phyloP scores from a whole-genome alignment of 2,329 filamentous ascomycete genomes.

The Neonectria faginata region DNA sequence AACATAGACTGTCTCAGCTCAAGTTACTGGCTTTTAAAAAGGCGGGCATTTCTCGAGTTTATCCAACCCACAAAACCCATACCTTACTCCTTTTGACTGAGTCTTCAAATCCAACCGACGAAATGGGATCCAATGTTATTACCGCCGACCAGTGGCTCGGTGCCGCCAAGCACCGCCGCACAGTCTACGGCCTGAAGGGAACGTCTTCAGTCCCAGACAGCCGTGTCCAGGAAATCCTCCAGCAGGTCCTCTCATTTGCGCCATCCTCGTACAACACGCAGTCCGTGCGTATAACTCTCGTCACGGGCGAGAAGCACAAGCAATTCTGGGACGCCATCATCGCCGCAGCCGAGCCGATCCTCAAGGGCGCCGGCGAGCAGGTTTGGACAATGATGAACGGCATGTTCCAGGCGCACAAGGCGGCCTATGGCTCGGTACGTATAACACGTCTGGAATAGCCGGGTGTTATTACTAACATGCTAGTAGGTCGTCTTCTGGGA shows the following conservation, averaged over 20 bases:
- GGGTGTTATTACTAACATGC: not conserved
- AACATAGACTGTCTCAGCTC: not conserved
- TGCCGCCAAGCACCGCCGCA: conserved; percentile 46
- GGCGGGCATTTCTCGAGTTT: not conserved
- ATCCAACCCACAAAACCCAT: no score
- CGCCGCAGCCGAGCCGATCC: conserved; percentile 31
- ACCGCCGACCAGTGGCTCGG: conserved; percentile 43
- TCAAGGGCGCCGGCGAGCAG: conserved; percentile 29
- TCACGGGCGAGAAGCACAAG: conserved; percentile 41
- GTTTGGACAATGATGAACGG: conserved; percentile 37
- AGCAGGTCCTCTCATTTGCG: conserved; percentile 37
- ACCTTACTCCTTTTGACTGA: no score
- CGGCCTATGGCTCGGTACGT: conserved; percentile 43
- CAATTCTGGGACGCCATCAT: conserved; percentile 40
- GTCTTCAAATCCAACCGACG: not conserved
- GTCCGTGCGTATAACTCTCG: conserved; percentile 37
- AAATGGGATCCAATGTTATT: conserved; percentile 8
- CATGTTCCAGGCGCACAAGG: conserved; percentile 35
- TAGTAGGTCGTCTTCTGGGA: conserved; percentile 43
- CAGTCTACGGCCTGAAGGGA: conserved; percentile 45
- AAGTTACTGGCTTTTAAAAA: not conserved
- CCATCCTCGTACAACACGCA: conserved; percentile 45
- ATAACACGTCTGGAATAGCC: no score
- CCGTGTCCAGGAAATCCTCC: conserved; percentile 46
- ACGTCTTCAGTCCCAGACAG: conserved; percentile 46